A percentile compares a stretch with the other conserved stretches of the same genome.
These are phyloP conservation scores for Aspergillus ellipticus DNA, from an alignment of 495 filamentous ascomycete genomes.

Conservation along the genomic window DNA sequence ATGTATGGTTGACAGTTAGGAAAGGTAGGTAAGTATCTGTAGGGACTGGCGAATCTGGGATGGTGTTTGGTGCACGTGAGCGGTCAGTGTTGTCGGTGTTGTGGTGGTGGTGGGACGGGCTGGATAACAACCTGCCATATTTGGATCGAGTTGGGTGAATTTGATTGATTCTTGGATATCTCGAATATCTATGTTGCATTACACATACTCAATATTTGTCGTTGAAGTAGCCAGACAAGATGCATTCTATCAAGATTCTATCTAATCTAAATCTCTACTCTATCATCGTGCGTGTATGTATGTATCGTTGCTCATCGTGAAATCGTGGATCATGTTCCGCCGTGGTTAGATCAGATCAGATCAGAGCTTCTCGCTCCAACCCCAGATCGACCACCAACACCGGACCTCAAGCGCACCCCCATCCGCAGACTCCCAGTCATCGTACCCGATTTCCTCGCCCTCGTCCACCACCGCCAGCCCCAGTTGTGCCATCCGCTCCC, in stretches of 20 bases:
- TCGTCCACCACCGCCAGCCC: constrained; percentile 54
- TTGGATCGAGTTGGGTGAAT: too few relatives aligned
- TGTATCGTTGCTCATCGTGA: constrained; percentile 33
- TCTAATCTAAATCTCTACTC: constrained; percentile 27
- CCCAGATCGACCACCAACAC: constrained; percentile 68
- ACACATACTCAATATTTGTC: too few relatives aligned
- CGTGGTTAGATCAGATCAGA: not conserved
- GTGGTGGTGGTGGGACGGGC: too few relatives aligned
- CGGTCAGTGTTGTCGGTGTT: too few relatives aligned
- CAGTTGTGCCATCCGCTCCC: constrained; percentile 45
- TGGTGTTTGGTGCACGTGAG: too few relatives aligned
- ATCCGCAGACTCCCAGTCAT: constrained; percentile 62
- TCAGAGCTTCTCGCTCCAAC: constrained; percentile 45
- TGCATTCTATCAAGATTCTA: not conserved
- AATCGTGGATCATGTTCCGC: constrained; percentile 13
- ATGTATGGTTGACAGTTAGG: too few relatives aligned
- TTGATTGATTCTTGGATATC: too few relatives aligned
- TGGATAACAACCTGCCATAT: too few relatives aligned
- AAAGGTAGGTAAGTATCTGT: too few relatives aligned
- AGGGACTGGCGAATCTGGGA: too few relatives aligned
- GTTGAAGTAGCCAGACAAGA: not conserved
- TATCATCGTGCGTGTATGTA: constrained; percentile 14
- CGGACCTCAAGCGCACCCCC: constrained; percentile 50
- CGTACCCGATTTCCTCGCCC: constrained; percentile 62
- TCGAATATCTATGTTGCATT: too few relatives aligned